These are phyloP conservation scores for Xylaria sp. DNA, from an alignment of 2,329 filamentous ascomycete genomes.

Conservation along the genomic window DNA sequence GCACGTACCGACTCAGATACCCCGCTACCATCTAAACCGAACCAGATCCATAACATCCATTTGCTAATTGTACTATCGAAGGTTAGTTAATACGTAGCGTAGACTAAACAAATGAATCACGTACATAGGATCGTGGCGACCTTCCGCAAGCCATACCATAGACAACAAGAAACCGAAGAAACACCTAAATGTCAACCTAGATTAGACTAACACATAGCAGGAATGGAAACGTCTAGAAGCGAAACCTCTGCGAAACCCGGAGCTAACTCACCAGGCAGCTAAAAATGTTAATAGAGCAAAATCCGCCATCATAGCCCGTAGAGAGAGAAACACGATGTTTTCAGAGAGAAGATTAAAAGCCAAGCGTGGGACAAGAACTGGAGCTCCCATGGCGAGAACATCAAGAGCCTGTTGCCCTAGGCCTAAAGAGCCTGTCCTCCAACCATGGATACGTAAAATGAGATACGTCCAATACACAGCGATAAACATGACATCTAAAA, in stretches of 20 bases:
- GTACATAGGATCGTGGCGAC: constrained; percentile 62
- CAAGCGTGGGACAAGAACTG: constrained; percentile 76
- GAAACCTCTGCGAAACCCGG: neutral
- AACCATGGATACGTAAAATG: constrained; percentile 68
- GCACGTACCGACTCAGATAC: constrained; percentile 60
- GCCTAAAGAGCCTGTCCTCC: constrained; percentile 53
- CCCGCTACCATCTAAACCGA: constrained; percentile 77
- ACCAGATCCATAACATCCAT: constrained; percentile 96
- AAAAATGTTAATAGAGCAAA: constrained; percentile 79
- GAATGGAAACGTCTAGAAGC: neutral
- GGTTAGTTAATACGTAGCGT: constrained; percentile 25
- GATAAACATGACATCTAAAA: constrained; percentile 81
- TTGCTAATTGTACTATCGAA: constrained; percentile 70
- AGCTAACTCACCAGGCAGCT: constrained; percentile 64
- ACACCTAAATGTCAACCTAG: constrained; percentile 50
- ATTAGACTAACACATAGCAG: neutral
- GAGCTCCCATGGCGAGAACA: constrained; percentile 78
- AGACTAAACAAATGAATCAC: constrained; percentile 28
- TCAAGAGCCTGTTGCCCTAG: constrained; percentile 73
- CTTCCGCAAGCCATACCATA: constrained; percentile 77
- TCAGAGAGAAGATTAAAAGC: constrained; percentile 85
- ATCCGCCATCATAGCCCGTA: constrained; percentile 84
- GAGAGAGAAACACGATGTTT: constrained; percentile 81
- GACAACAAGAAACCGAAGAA: constrained; percentile 82
- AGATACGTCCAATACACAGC: constrained; percentile 73